phyloP scores from a whole-genome alignment of 2,329 filamentous ascomycete genomes.

The Cordyceps cateniannulata region DNA sequence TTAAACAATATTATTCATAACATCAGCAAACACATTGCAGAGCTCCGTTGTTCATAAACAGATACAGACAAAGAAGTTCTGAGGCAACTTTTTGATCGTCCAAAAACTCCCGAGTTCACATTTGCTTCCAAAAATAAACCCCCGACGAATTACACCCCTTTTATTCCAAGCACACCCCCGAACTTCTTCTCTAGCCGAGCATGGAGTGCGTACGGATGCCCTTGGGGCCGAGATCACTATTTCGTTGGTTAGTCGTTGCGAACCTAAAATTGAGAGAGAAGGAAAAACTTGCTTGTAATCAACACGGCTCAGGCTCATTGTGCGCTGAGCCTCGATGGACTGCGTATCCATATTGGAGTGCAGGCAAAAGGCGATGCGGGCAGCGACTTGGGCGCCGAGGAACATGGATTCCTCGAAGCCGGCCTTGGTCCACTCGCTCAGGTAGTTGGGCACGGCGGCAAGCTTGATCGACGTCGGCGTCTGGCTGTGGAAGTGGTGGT shows the following conservation, averaged over 20 bases:
- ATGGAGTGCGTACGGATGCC: constrained; percentile 48
- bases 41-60: background rate
- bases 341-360: constrained; percentile 49
- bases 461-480: constrained; percentile 81
- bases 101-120: constrained; percentile 10
- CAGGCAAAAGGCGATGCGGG: constrained; percentile 52
- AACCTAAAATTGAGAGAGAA: background rate
- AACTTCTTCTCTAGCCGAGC: constrained; percentile 39
- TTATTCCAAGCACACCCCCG: no score
- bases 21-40: background rate
- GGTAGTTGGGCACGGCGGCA: constrained; percentile 73
- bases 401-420: constrained; percentile 77
- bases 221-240: constrained; percentile 48
- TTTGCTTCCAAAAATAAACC: no score
- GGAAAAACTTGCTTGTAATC: constrained; percentile 51
- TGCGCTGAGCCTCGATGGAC: constrained; percentile 44
- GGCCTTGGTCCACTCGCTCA: constrained; percentile 83
- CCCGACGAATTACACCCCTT: no score
- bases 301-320: constrained; percentile 51
- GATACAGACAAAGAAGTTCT: background rate
- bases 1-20: background rate
- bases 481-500: constrained; percentile 54
- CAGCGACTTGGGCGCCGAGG: constrained; percentile 80
- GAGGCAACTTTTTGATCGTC: background rate
- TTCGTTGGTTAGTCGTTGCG: constrained; percentile 14